Conservation (phyloP, 345 rosid genomes). For the Hevea brasiliensis region DNA sequence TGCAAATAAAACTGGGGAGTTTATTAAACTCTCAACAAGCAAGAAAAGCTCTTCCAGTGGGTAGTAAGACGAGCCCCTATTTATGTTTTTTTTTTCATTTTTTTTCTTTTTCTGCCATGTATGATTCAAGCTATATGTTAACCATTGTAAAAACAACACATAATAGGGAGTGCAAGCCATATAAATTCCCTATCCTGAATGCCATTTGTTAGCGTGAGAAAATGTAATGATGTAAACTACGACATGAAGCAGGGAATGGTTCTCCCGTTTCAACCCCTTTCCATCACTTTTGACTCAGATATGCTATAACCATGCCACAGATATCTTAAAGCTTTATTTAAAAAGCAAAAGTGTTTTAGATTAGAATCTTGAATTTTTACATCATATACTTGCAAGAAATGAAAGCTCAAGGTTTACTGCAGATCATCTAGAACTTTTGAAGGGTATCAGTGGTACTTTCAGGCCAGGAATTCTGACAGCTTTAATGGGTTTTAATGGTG, state of each 20-base stretch:
- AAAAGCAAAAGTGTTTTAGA: background rate
- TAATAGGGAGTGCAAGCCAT: conserved; percentile 23
- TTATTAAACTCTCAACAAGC: conserved; percentile 37
- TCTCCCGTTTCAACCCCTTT: conserved; percentile 68
- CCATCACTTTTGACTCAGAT: conserved; percentile 56
- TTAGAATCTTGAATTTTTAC: background rate
- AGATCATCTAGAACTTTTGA: conserved; percentile 54
- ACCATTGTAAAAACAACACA: conserved; percentile 30
- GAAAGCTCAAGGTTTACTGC: conserved; percentile 54
- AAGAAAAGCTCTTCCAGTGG: conserved; percentile 34
- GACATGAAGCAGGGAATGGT: conserved; percentile 55
- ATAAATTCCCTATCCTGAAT: conserved; percentile 31
- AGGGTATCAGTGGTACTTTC: conserved; percentile 65
- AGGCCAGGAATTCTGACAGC: conserved; percentile 74
- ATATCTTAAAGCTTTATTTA: conserved; percentile 24
- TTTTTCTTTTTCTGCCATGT: background rate
- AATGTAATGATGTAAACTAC: conserved; percentile 27
- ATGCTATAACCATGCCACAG: conserved; percentile 69
- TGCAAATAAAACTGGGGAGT: conserved; percentile 31
- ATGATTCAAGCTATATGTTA: conserved; percentile 7
- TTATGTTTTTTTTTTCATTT: too few species aligned
- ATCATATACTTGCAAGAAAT: conserved; percentile 48
- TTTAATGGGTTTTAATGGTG: conserved; percentile 71
- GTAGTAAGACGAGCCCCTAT: background rate
- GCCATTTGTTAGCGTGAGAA: conserved; percentile 37